Conservation (phyloP, 129 eudicot species). For the Kitagawia praeruptora region DNA sequence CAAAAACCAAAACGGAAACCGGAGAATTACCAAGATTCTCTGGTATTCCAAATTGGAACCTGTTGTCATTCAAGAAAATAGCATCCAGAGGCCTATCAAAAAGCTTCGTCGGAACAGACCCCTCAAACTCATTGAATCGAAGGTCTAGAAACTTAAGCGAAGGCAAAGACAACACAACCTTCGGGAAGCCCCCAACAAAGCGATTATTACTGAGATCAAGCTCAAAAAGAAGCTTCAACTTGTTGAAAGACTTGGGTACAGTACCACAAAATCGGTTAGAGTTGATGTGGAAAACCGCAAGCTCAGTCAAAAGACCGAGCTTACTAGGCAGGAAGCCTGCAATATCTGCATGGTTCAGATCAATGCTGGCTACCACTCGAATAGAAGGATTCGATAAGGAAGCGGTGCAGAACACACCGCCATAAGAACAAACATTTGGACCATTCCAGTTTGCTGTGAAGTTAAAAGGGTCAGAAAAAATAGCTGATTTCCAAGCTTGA, state of each 20-base stretch:
- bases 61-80: conserved; percentile 66
- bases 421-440: conserved; percentile 59
- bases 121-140: conserved; percentile 87
- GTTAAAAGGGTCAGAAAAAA: conserved; percentile 37
- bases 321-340: conserved; percentile 8
- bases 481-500: conserved; percentile 64
- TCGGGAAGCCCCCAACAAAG: conserved; percentile 5
- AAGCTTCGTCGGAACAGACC: conserved; percentile 54
- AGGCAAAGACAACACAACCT: conserved; percentile 53
- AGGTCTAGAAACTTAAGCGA: conserved; percentile 65
- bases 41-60: conserved; percentile 74
- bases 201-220: conserved; percentile 12
- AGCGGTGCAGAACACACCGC: conserved; percentile 60
- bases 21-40: conserved; percentile 85
- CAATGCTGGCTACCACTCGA: conserved; percentile 12
- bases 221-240: conserved; percentile 48
- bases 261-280: conserved; percentile 81
- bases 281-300: conserved; percentile 58
- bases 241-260: conserved; percentile 57
- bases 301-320: conserved; percentile 8
- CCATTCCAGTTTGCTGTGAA: conserved; percentile 83
- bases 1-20: conserved; percentile 80
- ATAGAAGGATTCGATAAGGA: conserved; percentile 17
- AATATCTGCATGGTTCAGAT: conserved; percentile 11
- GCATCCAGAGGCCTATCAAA: conserved; percentile 84